Base-by-base conservation (phyloP, 306 rosid genomes). In the Cicer cuneatum region DNA sequence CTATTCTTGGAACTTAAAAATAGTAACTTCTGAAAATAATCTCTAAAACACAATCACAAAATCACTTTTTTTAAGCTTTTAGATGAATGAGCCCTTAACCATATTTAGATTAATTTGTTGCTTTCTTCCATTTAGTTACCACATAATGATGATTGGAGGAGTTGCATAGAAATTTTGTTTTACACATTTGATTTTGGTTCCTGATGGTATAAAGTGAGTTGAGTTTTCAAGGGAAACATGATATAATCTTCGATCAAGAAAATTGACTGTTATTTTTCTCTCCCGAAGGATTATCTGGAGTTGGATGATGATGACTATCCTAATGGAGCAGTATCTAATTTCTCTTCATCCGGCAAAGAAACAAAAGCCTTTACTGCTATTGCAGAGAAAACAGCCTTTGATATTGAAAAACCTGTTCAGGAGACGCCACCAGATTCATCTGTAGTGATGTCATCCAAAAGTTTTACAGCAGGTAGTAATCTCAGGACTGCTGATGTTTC, bases 271-370 rank as follows among this genome's bases (percentile, higher is more conserved):
- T 46, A 11, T 45, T 66, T 71, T 12, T 40, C 45, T 42, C 12
- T 49, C 24, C 10, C 60, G 2, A 71, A 91, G 95, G 89, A 86
- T 85, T 89, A 21, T 86, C 67, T 88, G 83, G 98, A 93, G 74
- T 84, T 89, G 79, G 97, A 93, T 65, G 98, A 90, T 21, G 96
- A 89, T 69, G 83, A 45, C 73, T 58, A 71, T 81, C 77, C 87
- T 11, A 82, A 87, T 63, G 91, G 87, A 42, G 66, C 43, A 14
- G 77, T 62, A 12, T 65, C 89, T 83, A 80, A 69, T 51, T 74
- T 68, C 49, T 74, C 83, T 65, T 18, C 70, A 2, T 38, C 59
- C 67, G 86, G 79, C 74, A 74, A 62, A 70, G 89, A 66, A 54
- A 77, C 71, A 74, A 72, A 29, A 35, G 82, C 80, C 51, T 74